Base-by-base conservation (phyloP, 2,329 filamentous ascomycete genomes). In the Didymella glomerata region DNA sequence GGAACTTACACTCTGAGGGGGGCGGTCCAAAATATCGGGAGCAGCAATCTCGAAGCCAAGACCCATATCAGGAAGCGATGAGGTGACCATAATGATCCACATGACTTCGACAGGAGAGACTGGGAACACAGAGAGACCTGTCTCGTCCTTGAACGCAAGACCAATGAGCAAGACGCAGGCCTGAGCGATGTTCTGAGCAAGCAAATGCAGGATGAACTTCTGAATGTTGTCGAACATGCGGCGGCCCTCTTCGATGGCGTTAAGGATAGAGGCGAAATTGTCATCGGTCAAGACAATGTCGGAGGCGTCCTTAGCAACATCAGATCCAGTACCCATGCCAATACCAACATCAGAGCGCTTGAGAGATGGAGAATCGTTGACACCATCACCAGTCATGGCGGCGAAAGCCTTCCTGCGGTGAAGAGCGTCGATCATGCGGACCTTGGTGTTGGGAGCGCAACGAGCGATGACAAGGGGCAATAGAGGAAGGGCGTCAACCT, bases 201-300 rank as follows among this genome's bases (percentile, higher is more conserved):
- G 66, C 44, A 70, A 57, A 54, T 76, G 73, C 4, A 75, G 63
- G 24, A 77, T 73, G 28, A 75, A 76, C 55, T 80, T 80, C 57
- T 81, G 77, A 41, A 81, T 80, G 59, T 82, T 82, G 73, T 80
- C 78, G 55, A 81, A 81, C 54, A 81, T 75, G 32, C 77, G 74
- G 27, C 79, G 78, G 8, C 79, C 79, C 64, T 81, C 78, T 61
- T 79, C 76, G 52, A 81, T 79, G 18, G 78, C 79, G 50, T 78
- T 78, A 34, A 81, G 76, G 46, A 81, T 81, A 20, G 77, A 78
- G 9, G 79, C 77, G 49, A 81, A 81, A 62, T 80, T 80, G 63
- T 81, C 78, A 36, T 80, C 79, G 1, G 78, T 79, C 28, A 81
- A 66, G 34, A 81, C 78, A 66, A 81, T 81, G 45, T 80, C 78